phyloP scores from a whole-genome alignment of 2,329 filamentous ascomycete species.

The Neofusicoccum kwambonambiense region DNA sequence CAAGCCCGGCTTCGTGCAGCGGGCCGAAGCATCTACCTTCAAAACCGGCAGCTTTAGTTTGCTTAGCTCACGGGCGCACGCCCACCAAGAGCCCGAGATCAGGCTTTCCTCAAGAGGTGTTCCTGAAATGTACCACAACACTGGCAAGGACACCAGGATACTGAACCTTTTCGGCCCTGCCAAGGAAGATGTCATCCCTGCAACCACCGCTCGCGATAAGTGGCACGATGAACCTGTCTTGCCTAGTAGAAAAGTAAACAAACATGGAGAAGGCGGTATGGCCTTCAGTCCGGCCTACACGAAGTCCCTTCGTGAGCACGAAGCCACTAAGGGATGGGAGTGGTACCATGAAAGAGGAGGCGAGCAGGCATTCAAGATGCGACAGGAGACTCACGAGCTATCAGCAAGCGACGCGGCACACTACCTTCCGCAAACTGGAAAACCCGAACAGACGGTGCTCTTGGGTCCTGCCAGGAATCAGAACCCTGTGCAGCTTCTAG shows the following conservation, averaged over 20 bases:
- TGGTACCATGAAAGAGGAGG: slow-evolving; percentile 53
- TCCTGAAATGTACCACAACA: slow-evolving; percentile 29
- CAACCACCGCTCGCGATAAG: slow-evolving; percentile 49
- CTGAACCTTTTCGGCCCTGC: slow-evolving; percentile 53
- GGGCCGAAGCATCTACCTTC: slow-evolving; percentile 22
- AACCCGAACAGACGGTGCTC: slow-evolving; percentile 40
- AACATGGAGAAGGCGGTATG: slow-evolving; percentile 37
- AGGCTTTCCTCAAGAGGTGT: slow-evolving; percentile 25
- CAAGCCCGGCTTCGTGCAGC: slow-evolving; percentile 15
- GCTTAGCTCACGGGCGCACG: slow-evolving; percentile 17
- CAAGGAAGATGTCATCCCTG: slow-evolving; percentile 48
- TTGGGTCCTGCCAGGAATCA: slow-evolving; percentile 51
- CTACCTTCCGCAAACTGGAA: slow-evolving; percentile 43
- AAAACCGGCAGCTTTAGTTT: slow-evolving; percentile 23
- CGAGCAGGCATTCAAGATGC: slow-evolving; percentile 40
- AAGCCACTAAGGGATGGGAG: slow-evolving; percentile 49
- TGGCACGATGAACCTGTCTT: slow-evolving; percentile 55
- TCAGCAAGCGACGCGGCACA: slow-evolving; percentile 35
- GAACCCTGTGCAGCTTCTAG: slow-evolving; percentile 41
- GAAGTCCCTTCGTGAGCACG: slow-evolving; percentile 41
- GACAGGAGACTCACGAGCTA: slow-evolving; percentile 42
- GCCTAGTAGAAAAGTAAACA: slow-evolving; percentile 44
- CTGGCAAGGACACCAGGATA: slow-evolving; percentile 45
- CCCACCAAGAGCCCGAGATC: slow-evolving; percentile 6
- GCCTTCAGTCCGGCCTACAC: slow-evolving; percentile 45